A percentile compares a stretch with the other conserved stretches of the same genome.
These are phyloP conservation scores for Cyberlindnera meyerae DNA, from an alignment of 805 yeast species.

Conservation along the genomic window DNA sequence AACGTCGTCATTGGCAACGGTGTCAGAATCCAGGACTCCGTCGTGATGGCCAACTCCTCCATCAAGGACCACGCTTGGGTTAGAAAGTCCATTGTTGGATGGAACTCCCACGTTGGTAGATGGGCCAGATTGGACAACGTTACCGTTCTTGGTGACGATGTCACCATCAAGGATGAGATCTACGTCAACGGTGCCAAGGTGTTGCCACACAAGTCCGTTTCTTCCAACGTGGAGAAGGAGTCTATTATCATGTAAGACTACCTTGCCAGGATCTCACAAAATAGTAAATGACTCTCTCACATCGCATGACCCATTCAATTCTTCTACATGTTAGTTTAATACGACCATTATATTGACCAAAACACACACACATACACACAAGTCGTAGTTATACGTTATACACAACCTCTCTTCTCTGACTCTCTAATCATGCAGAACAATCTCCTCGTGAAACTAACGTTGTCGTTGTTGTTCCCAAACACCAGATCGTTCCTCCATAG, in stretches of 20 bases:
- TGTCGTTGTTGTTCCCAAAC: constrained; percentile 3
- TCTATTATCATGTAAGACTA: constrained; percentile 86
- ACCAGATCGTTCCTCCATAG: constrained; percentile 10
- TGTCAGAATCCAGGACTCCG: constrained; percentile 96
- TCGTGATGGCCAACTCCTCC: constrained; percentile 82
- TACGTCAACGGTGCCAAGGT: constrained; percentile 99
- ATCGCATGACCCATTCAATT: constrained; percentile 4
- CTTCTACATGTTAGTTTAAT: constrained; percentile 12
- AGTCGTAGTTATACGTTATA: too few relatives aligned
- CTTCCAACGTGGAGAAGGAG: constrained; percentile 94
- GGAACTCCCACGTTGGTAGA: constrained; percentile 97
- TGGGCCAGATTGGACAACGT: constrained; percentile 99
- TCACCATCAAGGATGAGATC: constrained; percentile 95
- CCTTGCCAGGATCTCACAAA: not conserved
- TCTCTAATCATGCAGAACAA: constrained; percentile 11
- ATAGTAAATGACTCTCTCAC: too few relatives aligned
- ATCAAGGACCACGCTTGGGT: constrained; percentile 98
- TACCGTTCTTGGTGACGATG: constrained; percentile 98
- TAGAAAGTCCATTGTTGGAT: constrained; percentile 96
- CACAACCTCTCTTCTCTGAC: constrained; percentile 3
- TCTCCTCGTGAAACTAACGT: constrained; percentile 9
- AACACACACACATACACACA: too few relatives aligned
- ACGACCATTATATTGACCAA: constrained; percentile 2
- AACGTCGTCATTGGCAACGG: constrained; percentile 95
- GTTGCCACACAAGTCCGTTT: constrained; percentile 95